Conservation (phyloP, 73 alveolate species). For the Uronychia setigera region DNA sequence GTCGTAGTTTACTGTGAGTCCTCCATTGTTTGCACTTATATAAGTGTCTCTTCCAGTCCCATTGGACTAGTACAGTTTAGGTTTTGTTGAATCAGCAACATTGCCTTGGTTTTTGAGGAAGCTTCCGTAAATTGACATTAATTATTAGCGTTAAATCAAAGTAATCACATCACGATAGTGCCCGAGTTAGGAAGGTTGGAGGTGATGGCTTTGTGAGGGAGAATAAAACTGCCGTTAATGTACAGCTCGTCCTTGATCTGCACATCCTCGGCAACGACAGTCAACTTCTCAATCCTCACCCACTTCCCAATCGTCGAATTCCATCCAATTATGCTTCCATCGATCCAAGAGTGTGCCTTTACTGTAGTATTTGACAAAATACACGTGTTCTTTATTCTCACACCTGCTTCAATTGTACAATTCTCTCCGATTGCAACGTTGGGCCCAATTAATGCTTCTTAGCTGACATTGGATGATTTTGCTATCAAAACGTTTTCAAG, state of each 20-base stretch:
- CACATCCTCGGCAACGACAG: constrained; percentile 97
- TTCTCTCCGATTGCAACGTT: constrained; percentile 97
- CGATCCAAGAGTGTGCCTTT: constrained; percentile 62
- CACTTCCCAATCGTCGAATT: constrained; percentile 78
- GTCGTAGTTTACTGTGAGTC: constrained; percentile 13
- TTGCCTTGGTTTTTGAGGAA: not conserved
- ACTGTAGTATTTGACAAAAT: constrained; percentile 70
- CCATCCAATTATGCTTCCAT: constrained; percentile 90
- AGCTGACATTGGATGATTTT: constrained; percentile 76
- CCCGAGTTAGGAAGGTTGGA: constrained; percentile 74
- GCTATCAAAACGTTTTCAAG: constrained; percentile 76
- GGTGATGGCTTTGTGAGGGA: constrained; percentile 91
- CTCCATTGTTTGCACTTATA: constrained; percentile 61
- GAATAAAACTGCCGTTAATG: constrained; percentile 83
- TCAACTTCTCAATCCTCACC: constrained; percentile 92
- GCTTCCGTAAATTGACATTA: not conserved
- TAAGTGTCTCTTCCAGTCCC: constrained; percentile 81
- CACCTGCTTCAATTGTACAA: constrained; percentile 85
- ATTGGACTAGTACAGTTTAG: constrained; percentile 53
- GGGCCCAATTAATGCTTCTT: constrained; percentile 92
- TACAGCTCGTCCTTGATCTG: constrained; percentile 88
- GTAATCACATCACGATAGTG: constrained; percentile 59
- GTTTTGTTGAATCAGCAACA: constrained; percentile 49
- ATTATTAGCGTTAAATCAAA: not conserved
- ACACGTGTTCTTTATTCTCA: constrained; percentile 69